Conservation (phyloP, 2,329 filamentous ascomycete species). For the Talaromyces atroroseus region DNA sequence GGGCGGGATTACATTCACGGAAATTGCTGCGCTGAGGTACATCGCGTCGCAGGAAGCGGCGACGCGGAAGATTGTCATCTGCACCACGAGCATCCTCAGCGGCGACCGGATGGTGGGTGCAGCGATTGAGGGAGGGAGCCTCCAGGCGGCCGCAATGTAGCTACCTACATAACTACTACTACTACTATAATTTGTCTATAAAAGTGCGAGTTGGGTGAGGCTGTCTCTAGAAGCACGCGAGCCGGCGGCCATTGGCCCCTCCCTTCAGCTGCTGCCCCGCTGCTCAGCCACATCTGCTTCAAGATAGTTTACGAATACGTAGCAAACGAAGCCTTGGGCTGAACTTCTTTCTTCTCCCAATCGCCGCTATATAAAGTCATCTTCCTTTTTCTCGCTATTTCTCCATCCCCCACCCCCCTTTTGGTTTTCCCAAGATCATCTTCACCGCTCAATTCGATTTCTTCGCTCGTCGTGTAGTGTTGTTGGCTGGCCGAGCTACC, state of each 20-base stretch:
- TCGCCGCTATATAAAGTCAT: not conserved
- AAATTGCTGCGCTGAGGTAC: constrained; percentile 89
- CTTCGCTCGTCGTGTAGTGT: too few species aligned
- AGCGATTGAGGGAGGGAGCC: constrained; percentile 67
- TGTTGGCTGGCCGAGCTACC: not conserved
- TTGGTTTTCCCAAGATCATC: too few species aligned
- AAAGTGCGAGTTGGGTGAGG: too few species aligned
- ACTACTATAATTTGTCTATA: too few species aligned
- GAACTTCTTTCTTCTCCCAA: not conserved
- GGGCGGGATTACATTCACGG: constrained; percentile 93
- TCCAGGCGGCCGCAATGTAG: constrained; percentile 31
- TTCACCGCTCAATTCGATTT: too few species aligned
- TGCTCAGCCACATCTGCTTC: constrained; percentile 13
- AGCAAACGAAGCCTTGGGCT: not conserved
- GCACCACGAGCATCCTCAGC: constrained; percentile 84
- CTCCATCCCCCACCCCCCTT: too few species aligned
- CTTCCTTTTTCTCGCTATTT: not conserved
- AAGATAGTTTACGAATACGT: too few species aligned
- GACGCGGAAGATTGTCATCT: constrained; percentile 72
- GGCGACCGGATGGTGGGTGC: constrained; percentile 85
- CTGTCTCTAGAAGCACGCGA: not conserved
- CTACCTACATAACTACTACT: not conserved
- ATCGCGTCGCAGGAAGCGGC: constrained; percentile 75
- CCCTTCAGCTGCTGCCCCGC: constrained; percentile 6
- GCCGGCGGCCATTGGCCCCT: too few species aligned